Evolutionary conservation across 73 alveolate genomes (phyloP), one percentile per base, ranked within the genome.

Genomic region (Paramecium primaurelia): DNA sequence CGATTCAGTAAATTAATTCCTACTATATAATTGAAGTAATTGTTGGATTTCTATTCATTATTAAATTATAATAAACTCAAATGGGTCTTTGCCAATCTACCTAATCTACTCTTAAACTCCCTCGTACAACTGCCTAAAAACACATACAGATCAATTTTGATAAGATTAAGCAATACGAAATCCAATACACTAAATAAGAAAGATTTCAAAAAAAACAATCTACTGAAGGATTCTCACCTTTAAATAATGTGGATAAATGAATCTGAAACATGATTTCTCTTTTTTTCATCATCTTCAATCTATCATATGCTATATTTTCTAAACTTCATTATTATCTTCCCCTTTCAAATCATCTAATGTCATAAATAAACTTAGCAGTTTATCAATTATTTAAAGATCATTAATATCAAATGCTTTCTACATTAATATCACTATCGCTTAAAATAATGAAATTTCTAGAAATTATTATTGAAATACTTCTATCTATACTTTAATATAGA

Each of bases 51-150:
- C 69, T 32, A 25, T 32, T 64, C 49, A 64, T 32, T 28, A 32
- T 32, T 32, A 64, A 32, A 64, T 64, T 12, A 64, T 64, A 32
- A 64, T 34, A 64, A 64, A 64, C 45, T 64, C 20, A 64, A 32
- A 64, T 64, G 84, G 84, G 84, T 64, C 84, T 64, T 64, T 64
- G 84, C 12, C 49, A 64, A 64, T 64, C 84, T 64, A 64, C 42
- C 9, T 34, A 64, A 64, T 34, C 84, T 64, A 64, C 84, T 64
- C 84, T 64, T 34, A 64, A 64, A 64, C 22, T 64, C 42, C 22
- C 51, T 32, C 42, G 84, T 32, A 64, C 28, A 28, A 10, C 84
- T 12, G 84, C 84, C 45, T 34, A 64, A 34, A 64, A 64, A 51
- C 84, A 64, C 12, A 64, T 64, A 2, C 16, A 32, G 51, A 64